phyloP scores from a whole-genome alignment of 2,329 filamentous ascomycete species.

The Hypoxylon sp. region DNA sequence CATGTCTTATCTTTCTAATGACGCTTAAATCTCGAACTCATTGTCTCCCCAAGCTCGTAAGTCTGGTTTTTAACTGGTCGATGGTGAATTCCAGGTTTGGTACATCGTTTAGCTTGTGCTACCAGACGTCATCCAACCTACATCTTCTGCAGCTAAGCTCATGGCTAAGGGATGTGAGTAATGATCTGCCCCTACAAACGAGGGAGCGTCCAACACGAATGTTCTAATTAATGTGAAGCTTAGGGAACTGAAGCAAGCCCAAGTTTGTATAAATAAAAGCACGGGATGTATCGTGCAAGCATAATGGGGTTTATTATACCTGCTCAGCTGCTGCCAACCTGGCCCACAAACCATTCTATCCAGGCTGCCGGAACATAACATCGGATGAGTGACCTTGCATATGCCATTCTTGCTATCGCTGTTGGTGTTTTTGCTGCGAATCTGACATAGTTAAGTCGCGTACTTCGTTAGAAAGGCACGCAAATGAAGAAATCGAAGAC shows the following conservation, averaged over 20 bases:
- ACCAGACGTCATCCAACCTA: conserved; percentile 25
- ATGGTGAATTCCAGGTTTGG: too few species aligned
- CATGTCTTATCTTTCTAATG: conserved; percentile 3
- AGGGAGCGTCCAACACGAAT: too few species aligned
- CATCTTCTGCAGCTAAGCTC: conserved; percentile 11
- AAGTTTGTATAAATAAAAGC: neutral
- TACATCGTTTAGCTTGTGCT: conserved; percentile 9
- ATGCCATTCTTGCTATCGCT: too few species aligned
- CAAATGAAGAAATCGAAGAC: too few species aligned
- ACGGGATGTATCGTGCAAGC: neutral
- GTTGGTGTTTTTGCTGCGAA: too few species aligned
- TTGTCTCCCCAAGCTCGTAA: neutral
- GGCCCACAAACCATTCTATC: too few species aligned
- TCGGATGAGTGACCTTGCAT: too few species aligned
- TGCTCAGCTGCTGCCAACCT: conserved; percentile 1
- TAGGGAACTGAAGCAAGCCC: too few species aligned
- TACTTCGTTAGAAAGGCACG: too few species aligned
- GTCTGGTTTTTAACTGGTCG: too few species aligned
- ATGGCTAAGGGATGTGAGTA: neutral
- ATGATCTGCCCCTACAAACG: conserved; percentile 11
- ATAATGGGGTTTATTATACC: neutral
- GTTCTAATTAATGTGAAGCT: too few species aligned
- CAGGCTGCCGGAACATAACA: conserved; percentile 6
- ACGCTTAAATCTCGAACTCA: conserved; percentile 1
- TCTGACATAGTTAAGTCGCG: too few species aligned